A percentile compares a stretch with the other conserved stretches of the same genome.
Evolutionary conservation across 2,329 filamentous ascomycete species (phyloP).

Genomic region (Trichoderma sp.): DNA sequence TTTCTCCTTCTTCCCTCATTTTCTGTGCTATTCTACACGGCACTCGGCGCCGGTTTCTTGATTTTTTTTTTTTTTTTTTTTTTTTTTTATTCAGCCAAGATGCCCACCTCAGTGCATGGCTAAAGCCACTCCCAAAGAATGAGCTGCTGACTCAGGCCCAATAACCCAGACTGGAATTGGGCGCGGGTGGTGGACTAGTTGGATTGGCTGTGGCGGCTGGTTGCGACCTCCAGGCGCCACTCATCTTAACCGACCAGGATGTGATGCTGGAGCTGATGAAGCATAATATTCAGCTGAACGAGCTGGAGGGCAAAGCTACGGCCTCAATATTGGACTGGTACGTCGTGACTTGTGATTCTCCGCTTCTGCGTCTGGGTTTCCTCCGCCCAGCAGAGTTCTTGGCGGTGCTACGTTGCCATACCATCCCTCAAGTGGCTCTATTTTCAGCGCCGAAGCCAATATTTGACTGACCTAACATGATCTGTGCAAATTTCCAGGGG

Average conservation of each 20-base stretch:
- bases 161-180: slow-evolving; percentile 74
- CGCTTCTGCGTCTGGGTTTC: neutral
- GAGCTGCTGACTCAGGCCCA: slow-evolving; percentile 15
- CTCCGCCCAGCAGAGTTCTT: neutral
- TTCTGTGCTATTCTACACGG: neutral
- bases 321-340: slow-evolving; percentile 81
- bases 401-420: slow-evolving; percentile 12
- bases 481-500: slow-evolving; percentile 49
- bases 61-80: neutral
- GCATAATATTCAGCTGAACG: slow-evolving; percentile 83
- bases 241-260: slow-evolving; percentile 84
- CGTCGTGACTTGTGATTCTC: slow-evolving; percentile 34
- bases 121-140: neutral
- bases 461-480: slow-evolving; percentile 14
- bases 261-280: slow-evolving; percentile 86
- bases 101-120: neutral
- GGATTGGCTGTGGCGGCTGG: slow-evolving; percentile 64
- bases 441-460: neutral
- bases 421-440: neutral
- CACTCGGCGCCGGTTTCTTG: neutral
- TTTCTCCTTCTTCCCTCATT: neutral
- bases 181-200: slow-evolving; percentile 87
- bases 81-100: neutral
- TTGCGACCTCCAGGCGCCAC: slow-evolving; percentile 52
- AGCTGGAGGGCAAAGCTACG: slow-evolving; percentile 62